Evolutionary conservation across 345 rosid genomes (phyloP), one percentile per base, ranked within the genome.

Genomic region (Lepidium didymum): DNA sequence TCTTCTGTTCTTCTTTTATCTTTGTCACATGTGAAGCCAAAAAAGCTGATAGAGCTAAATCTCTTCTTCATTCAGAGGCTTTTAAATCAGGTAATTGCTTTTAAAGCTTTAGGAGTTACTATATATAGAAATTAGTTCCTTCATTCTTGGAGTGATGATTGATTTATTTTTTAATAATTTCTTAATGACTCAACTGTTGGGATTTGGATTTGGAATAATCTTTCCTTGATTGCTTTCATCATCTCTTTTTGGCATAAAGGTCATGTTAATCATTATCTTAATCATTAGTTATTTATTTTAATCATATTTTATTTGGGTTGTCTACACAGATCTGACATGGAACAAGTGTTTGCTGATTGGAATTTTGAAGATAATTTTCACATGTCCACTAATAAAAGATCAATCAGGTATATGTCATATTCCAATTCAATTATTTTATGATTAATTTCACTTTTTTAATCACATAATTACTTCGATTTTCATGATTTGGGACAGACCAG

Each of bases 261-360:
- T 50, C 58, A 33, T 65, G 10, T 42, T 67, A 52, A 67, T 60
- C 5, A 65, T 21, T 3, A 6, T 35, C 53, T 36, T 19, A 71
- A 43, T 21, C 18, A 64, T 47, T 51, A 27, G 15, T 40, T 58
- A 6, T 62, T 64, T 56, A 43, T 36, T 64, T 38, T 50, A 66
- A 23, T 51, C 31, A 34, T 74, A 60, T 52, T 61, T 51, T 23
- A 40, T 58, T 19, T 50, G 29, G 37, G 11, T 60, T 27, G 33
- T 60, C 58, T 46, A 3, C 49, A 38, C 58, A 68, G 69, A 74
- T 79, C 68, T 78, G 72, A 75, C 74, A 87, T 87, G 92, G 83
- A 88, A 69, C 86, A 82, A 60, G 72, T 74, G 15, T 58, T 75
- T 56, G 68, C 82, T 64, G 89, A 83, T 60, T 88, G 91, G 95